Base-by-base conservation (phyloP, 1,284 basidiomycete species). In the Flammula alnicola region DNA sequence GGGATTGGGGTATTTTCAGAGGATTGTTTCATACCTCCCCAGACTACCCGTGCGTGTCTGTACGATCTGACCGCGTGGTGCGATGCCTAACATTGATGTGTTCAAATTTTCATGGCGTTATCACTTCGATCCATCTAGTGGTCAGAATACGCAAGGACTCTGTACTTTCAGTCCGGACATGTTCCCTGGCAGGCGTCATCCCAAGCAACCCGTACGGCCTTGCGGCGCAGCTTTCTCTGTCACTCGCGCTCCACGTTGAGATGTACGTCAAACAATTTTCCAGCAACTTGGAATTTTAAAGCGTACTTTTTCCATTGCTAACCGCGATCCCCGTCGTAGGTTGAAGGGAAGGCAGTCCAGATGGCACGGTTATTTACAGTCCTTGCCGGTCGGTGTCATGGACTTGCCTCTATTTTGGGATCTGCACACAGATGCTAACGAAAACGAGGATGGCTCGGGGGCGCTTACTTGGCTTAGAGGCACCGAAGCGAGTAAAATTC, bases 291-390 rank as follows among this genome's bases (percentile, higher is more conserved):
- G 11, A 12, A 19, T 20, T 16, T 10, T 12, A n/a, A 7, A 19
- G 5, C 16, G 19, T 16, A 8, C n/a, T 11, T 22, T 23, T 42
- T 26, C 39, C 32, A 25, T 35, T 11, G 12, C n/a, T 20, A 10
- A 31, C 19, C n/a, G 20, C 22, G 29, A 19, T 32, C 12, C 17
- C 8, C 20, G 8, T 44, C 14, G n/a, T n/a, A 71, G 63, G 33
- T 55, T 71, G 38, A 66, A 78, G 72, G 63, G 67, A 68, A 26
- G 68, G 61, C 42, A 51, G 23, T 91, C 89, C 4, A 70, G 70
- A 43, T 92, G 87, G 86, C 73, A 66, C 57, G 80, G 78, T 32
- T 92, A 91, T 66, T 59, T 92, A 10, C 78, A 83, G 57, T 84
- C 84, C 10, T 72, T 92, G 5, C 84, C 87, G 6, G 54, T 50